These are phyloP conservation scores for Linnemannia zychae DNA, from an alignment of 192 early-diverging fungal genomes.

Conservation along the genomic window DNA sequence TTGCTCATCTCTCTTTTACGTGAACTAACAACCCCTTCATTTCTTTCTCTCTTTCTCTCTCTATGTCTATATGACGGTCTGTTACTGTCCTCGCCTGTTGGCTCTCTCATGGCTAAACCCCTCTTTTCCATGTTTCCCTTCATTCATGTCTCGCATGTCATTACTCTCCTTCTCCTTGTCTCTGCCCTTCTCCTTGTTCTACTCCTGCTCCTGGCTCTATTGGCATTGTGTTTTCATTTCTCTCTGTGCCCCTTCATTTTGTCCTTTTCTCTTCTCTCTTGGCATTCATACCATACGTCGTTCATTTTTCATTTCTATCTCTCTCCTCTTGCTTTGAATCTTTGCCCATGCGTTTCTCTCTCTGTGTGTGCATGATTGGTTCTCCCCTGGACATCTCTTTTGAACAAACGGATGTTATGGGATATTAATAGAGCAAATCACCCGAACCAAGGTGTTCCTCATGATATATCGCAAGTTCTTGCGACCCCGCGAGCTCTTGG, in stretches of 20 bases:
- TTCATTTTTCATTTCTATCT: neutral
- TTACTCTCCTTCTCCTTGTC: no score
- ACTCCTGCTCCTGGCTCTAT: neutral
- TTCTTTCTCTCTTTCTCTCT: neutral
- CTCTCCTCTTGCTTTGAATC: neutral
- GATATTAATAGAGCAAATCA: slow-evolving; percentile 47
- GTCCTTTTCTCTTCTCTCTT: neutral
- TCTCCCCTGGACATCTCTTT: neutral
- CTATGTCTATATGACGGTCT: neutral
- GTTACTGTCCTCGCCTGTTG: neutral
- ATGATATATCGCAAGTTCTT: slow-evolving; percentile 53
- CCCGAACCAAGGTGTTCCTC: slow-evolving; percentile 42
- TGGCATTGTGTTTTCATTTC: neutral
- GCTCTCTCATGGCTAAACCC: slow-evolving; percentile 1
- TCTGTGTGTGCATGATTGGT: neutral
- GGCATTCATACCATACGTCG: neutral
- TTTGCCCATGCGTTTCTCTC: neutral
- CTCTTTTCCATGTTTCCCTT: neutral
- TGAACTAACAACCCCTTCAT: slow-evolving; percentile 6
- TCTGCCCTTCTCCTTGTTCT: neutral
- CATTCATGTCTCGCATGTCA: neutral
- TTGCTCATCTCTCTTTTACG: neutral
- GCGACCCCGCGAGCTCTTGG: slow-evolving; percentile 53
- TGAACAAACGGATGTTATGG: neutral
- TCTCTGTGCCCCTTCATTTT: neutral